Percentiles rank a stretch among this genome's conserved stretches.
Evolutionary conservation across 2,329 filamentous ascomycete species (phyloP).

Genomic region (Teratosphaeriaceae sp.): DNA sequence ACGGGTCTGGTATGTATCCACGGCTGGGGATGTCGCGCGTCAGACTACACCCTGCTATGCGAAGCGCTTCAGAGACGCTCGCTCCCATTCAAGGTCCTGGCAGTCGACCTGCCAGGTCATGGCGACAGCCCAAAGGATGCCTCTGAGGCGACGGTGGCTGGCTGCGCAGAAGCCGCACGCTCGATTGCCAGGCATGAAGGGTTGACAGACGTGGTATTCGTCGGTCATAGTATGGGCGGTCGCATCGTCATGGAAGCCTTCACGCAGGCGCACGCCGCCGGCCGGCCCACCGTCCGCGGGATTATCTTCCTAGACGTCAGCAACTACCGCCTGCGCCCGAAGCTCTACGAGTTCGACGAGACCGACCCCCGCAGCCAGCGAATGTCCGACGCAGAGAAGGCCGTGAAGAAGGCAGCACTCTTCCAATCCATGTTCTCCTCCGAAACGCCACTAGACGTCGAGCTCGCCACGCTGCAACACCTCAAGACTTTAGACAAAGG

Average conservation of each 20-base stretch:
- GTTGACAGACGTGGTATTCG: conserved; percentile 5
- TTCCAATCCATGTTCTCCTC: conserved; percentile 10
- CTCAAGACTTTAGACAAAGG: conserved; percentile 6
- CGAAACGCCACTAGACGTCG: conserved; percentile 8
- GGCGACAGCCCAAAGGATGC: conserved; percentile 3
- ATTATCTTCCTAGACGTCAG: conserved; percentile 12
- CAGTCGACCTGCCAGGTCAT: conserved; percentile 10
- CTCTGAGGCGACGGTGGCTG: conserved; percentile 1
- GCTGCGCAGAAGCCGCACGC: conserved; percentile 6
- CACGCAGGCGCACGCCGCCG: neutral
- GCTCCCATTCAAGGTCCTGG: neutral
- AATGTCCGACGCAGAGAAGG: conserved; percentile 1
- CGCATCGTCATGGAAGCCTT: conserved; percentile 6
- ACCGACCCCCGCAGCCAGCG: conserved; percentile 5
- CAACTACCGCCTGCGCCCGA: conserved; percentile 8
- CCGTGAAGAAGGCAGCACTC: conserved; percentile 3
- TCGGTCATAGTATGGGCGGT: conserved; percentile 13
- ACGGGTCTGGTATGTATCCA: conserved; percentile 8
- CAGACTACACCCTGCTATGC: conserved; percentile 6
- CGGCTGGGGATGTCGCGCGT: conserved; percentile 10
- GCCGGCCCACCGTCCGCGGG: neutral
- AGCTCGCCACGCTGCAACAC: conserved; percentile 3
- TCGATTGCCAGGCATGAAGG: conserved; percentile 1
- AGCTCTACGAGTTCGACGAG: conserved; percentile 8
- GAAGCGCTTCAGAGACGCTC: neutral